Evolutionary conservation across 2,329 filamentous ascomycete genomes (phyloP).

Genomic region (Talaromyces sp.): DNA sequence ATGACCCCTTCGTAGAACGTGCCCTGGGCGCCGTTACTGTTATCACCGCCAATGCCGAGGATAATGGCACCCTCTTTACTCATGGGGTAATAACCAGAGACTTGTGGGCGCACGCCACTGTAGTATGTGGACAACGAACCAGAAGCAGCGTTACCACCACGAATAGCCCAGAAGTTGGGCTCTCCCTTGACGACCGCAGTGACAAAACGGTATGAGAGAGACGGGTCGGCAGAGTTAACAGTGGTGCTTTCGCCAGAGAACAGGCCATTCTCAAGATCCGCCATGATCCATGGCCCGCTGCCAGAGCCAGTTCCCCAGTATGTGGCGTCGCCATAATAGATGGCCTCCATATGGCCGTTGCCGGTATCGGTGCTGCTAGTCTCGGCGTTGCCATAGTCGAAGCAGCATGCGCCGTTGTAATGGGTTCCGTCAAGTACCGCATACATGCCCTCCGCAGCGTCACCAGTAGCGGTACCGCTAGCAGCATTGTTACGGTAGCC

Average conservation of each 20-base stretch:
- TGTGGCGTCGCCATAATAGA: slow-evolving; percentile 11
- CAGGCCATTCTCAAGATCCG: slow-evolving; percentile 15
- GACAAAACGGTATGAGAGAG: slow-evolving; percentile 10
- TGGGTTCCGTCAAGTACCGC: slow-evolving; percentile 16
- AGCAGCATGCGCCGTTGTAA: slow-evolving; percentile 14
- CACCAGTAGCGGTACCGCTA: slow-evolving; percentile 4
- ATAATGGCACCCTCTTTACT: slow-evolving; percentile 16
- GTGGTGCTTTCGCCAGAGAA: slow-evolving; percentile 3
- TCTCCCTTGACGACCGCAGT: slow-evolving; percentile 14
- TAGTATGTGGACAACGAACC: slow-evolving; percentile 12
- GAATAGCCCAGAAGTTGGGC: slow-evolving; percentile 11
- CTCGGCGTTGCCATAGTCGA: slow-evolving; percentile 17
- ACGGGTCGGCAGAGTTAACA: slow-evolving; percentile 6
- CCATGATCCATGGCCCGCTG: slow-evolving; percentile 16
- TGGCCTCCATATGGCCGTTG: slow-evolving; percentile 16
- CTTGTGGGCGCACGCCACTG: slow-evolving; percentile 7
- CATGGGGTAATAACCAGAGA: slow-evolving; percentile 13
- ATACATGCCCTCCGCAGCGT: slow-evolving; percentile 14
- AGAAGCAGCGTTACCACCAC: slow-evolving; percentile 11
- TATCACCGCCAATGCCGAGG: slow-evolving; percentile 15
- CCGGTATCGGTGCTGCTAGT: slow-evolving; percentile 15
- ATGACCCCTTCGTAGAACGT: slow-evolving; percentile 17
- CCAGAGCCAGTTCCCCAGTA: slow-evolving; percentile 11
- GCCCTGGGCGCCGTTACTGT: slow-evolving; percentile 14
- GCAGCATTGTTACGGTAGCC: slow-evolving; percentile 13